These are phyloP conservation scores for Calocera viscosa DNA, from an alignment of 768 basidiomycete species.

Conservation along the genomic window DNA sequence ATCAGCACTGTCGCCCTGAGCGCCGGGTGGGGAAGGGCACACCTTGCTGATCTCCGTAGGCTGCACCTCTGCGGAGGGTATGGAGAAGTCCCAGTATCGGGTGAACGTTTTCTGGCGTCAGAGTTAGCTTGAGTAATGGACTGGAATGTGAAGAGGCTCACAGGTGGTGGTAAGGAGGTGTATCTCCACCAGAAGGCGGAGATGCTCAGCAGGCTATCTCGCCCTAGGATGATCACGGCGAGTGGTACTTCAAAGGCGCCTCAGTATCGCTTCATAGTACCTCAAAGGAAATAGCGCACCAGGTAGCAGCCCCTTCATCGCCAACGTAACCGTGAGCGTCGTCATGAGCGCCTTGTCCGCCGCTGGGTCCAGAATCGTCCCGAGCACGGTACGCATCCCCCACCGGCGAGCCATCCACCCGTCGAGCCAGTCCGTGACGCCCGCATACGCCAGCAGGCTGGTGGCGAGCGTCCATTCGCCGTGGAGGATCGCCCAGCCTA, in stretches of 20 bases:
- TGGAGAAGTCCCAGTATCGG: constrained; percentile 92
- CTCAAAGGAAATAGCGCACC: constrained; percentile 35
- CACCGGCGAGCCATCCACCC: constrained; percentile 79
- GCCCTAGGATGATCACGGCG: constrained; percentile 72
- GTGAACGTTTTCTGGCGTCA: constrained; percentile 64
- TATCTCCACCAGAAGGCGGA: constrained; percentile 91
- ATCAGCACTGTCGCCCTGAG: constrained; percentile 9
- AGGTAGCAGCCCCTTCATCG: constrained; percentile 73
- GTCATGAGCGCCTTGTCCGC: constrained; percentile 96
- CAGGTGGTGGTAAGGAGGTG: constrained; percentile 74
- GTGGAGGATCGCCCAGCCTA: constrained; percentile 82
- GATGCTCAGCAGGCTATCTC: constrained; percentile 73
- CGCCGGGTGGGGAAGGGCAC: neutral
- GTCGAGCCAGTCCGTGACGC: constrained; percentile 89
- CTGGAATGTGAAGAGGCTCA: constrained; percentile 31
- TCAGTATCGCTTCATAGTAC: neutral
- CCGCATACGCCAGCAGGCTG: constrained; percentile 73
- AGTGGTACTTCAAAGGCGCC: constrained; percentile 50
- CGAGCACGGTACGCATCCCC: constrained; percentile 82
- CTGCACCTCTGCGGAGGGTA: constrained; percentile 87
- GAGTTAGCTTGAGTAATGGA: neutral
- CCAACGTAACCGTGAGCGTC: constrained; percentile 74
- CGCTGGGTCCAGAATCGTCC: constrained; percentile 90
- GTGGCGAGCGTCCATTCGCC: constrained; percentile 73
- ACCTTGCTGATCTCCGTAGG: constrained; percentile 94